Percentiles rank a stretch among this genome's conserved stretches.
phyloP scores from a whole-genome alignment of 23 red algal genomes.

The Cyanidioschyzon merolae region DNA sequence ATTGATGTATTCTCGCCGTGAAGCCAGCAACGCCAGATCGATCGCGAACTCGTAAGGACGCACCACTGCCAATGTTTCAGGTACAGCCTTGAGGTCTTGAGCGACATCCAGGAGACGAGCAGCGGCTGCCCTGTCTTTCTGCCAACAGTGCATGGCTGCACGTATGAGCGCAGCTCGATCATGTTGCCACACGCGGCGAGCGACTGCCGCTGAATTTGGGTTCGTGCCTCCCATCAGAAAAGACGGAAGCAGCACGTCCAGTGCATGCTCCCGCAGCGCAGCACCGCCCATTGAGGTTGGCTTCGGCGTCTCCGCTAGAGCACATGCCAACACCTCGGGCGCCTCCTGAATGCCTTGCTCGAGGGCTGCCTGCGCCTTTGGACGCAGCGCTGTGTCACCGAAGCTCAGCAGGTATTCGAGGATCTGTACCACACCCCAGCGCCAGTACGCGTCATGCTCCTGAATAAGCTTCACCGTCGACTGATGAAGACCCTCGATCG shows the following conservation, averaged over 20 bases:
- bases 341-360: conserved; percentile 15
- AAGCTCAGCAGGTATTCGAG: conserved; percentile 8
- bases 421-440: not conserved
- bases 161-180: conserved; percentile 12
- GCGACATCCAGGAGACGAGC: conserved; percentile 43
- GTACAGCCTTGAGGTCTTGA: conserved; percentile 49
- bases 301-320: not conserved
- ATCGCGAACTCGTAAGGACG: conserved; percentile 60
- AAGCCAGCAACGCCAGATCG: conserved; percentile 73
- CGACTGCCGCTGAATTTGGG: not conserved
- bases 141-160: conserved; percentile 10
- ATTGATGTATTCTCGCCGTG: conserved; percentile 62
- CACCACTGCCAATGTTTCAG: conserved; percentile 40
- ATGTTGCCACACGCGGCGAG: not conserved
- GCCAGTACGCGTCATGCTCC: conserved; percentile 4
- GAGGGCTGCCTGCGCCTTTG: not conserved
- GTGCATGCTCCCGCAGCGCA: conserved; percentile 1
- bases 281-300: conserved; percentile 2
- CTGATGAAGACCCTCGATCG: conserved; percentile 10
- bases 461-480: conserved; percentile 1
- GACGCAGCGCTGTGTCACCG: not conserved
- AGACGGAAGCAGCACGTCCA: conserved; percentile 3
- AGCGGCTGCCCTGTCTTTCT: conserved; percentile 6
- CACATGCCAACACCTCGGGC: conserved; percentile 11
- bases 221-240: conserved; percentile 5